phyloP scores from a whole-genome alignment of 768 basidiomycete species.

The Pisolithus marmoratus region DNA sequence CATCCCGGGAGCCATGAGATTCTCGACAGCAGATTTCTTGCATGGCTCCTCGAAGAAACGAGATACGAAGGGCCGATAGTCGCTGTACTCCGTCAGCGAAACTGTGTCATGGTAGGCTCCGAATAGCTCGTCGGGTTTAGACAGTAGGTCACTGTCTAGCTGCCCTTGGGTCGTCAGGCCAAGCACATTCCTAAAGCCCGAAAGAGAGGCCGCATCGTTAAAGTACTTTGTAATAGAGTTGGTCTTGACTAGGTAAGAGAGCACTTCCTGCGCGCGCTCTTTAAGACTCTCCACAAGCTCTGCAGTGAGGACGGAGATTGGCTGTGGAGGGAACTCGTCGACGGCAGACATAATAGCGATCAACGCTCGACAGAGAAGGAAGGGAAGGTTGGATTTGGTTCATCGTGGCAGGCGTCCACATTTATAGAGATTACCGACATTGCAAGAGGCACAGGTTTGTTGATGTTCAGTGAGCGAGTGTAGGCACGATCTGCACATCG shows the following conservation, averaged over 20 bases:
- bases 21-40: conserved; percentile 10
- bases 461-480: too few species aligned
- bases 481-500: too few species aligned
- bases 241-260: conserved; percentile 16
- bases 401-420: too few species aligned
- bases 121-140: conserved; percentile 1
- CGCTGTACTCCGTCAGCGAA: conserved; percentile 10
- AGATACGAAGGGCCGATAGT: conserved; percentile 17
- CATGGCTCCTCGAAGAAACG: conserved; percentile 18
- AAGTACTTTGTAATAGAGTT: conserved; percentile 16
- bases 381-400: too few species aligned
- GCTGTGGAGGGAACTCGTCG: conserved; percentile 11
- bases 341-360: conserved; percentile 6
- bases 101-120: conserved; percentile 13
- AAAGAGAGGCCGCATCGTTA: conserved; percentile 9
- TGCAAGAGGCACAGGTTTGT: too few species aligned
- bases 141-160: not conserved
- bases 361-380: not conserved
- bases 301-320: conserved; percentile 9
- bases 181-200: conserved; percentile 9
- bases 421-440: too few species aligned
- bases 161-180: not conserved
- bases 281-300: conserved; percentile 12
- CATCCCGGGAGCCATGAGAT: conserved; percentile 17
- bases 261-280: conserved; percentile 16